A percentile compares a stretch with the other conserved stretches of the same genome.
phyloP scores from a whole-genome alignment of 2,329 filamentous ascomycete genomes.

The Huntiella omanensis region DNA sequence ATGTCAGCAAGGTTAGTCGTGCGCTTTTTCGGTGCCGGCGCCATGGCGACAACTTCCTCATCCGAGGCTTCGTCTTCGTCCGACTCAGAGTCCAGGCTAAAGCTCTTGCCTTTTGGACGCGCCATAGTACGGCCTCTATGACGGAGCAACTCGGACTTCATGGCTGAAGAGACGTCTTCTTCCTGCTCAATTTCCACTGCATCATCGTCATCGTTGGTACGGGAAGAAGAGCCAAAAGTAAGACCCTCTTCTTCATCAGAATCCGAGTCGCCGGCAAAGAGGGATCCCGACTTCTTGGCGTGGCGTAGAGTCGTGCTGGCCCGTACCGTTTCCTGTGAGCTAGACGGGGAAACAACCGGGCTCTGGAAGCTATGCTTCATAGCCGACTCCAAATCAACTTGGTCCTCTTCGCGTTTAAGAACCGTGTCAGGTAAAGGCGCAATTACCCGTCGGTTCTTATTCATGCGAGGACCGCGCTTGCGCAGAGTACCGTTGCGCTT shows the following conservation, averaged over 20 bases:
- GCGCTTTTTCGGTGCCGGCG: background rate
- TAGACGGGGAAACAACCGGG: slow-evolving; percentile 46
- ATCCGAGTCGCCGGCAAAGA: slow-evolving; percentile 34
- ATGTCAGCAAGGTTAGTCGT: too few relatives aligned
- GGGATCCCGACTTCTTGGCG: slow-evolving; percentile 43
- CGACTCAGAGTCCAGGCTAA: slow-evolving; percentile 11
- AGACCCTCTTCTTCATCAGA: too few relatives aligned
- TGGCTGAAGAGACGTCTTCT: slow-evolving; percentile 1
- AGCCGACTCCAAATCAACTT: slow-evolving; percentile 43
- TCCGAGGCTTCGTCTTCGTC: slow-evolving; percentile 7
- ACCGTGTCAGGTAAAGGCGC: slow-evolving; percentile 76
- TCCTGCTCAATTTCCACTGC: slow-evolving; percentile 18
- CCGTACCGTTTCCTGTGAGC: slow-evolving; percentile 59
- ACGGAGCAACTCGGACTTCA: slow-evolving; percentile 11
- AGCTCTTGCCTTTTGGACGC: slow-evolving; percentile 12
- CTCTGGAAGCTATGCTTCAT: slow-evolving; percentile 42
- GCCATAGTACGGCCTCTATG: slow-evolving; percentile 1
- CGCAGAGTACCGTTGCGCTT: slow-evolving; percentile 41
- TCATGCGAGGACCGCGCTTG: slow-evolving; percentile 31
- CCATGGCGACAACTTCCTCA: background rate
- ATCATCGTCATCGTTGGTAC: slow-evolving; percentile 32
- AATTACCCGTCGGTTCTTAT: slow-evolving; percentile 55
- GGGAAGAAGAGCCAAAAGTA: too few relatives aligned
- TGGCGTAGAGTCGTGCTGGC: slow-evolving; percentile 28
- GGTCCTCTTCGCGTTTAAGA: slow-evolving; percentile 65